Evolutionary conservation across 768 basidiomycete genomes (phyloP).

Genomic region (Lyophyllum semitale): DNA sequence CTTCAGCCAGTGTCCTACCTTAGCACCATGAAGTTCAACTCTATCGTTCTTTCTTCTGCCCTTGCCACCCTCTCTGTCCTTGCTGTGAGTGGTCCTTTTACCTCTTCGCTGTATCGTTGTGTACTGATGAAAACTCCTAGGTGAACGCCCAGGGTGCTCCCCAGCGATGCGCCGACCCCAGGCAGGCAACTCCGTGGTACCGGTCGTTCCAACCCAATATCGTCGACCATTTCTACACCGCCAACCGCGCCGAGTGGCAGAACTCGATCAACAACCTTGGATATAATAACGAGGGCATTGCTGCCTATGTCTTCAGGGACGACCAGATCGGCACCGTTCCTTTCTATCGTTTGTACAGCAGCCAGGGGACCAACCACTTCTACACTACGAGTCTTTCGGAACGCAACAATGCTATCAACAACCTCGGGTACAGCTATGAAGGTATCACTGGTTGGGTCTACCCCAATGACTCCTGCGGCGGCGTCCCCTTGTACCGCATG

Average conservation of each 20-base stretch:
- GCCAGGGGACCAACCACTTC: constrained; percentile 17
- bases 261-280: constrained; percentile 6
- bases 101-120: too few species aligned
- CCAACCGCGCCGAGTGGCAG: background rate
- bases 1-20: too few species aligned
- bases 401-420: constrained; percentile 8
- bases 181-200: constrained; percentile 4
- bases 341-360: constrained; percentile 21
- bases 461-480: constrained; percentile 2
- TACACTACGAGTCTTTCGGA: constrained; percentile 22
- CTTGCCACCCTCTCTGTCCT: too few species aligned
- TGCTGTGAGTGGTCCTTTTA: too few species aligned
- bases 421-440: constrained; percentile 17
- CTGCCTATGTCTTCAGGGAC: constrained; percentile 10
- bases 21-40: too few species aligned
- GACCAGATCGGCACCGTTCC: constrained; percentile 12
- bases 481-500: constrained; percentile 19
- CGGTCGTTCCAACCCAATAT: background rate
- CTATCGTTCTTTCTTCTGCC: too few species aligned
- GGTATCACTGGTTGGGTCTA: constrained; percentile 19
- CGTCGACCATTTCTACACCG: constrained; percentile 14
- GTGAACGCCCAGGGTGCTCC: background rate
- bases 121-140: background rate
- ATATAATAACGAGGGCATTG: constrained; percentile 12
- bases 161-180: background rate